phyloP scores from a whole-genome alignment of 108 stramenopile species.

The Cyclostephanos tholiformis region DNA sequence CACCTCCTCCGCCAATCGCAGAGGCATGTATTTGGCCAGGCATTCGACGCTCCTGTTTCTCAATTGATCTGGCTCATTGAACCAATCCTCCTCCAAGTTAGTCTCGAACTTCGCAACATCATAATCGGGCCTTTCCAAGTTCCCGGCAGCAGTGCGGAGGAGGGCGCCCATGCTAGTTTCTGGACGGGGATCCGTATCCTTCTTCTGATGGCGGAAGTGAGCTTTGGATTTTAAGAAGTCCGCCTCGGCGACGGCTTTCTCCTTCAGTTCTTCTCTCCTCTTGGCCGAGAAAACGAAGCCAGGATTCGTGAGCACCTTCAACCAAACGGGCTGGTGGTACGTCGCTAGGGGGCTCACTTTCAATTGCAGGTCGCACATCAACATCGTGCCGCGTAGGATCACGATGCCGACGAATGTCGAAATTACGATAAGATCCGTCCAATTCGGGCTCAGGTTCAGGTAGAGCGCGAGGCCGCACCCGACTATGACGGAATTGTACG shows the following conservation, averaged over 20 bases:
- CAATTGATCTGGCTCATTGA: conserved; percentile 1
- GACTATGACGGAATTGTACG: not conserved
- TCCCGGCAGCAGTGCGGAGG: not conserved
- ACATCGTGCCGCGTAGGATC: not conserved
- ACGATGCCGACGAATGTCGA: not conserved
- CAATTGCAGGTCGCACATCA: not conserved
- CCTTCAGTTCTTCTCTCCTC: not conserved
- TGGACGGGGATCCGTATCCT: not conserved
- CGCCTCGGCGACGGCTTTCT: not conserved
- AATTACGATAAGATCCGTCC: not conserved
- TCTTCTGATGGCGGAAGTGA: not conserved
- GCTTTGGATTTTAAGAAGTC: not conserved
- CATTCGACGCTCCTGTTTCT: not conserved
- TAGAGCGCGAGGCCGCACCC: not conserved
- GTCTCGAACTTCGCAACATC: not conserved
- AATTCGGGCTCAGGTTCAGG: not conserved
- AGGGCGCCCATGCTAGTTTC: not conserved
- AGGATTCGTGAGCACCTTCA: not conserved
- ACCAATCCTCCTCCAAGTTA: conserved; percentile 11
- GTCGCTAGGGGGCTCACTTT: not conserved
- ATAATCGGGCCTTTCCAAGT: conserved; percentile 7
- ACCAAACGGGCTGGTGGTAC: not conserved
- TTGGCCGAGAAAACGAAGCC: not conserved
- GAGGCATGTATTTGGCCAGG: conserved; percentile 7
- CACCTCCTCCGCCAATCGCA: conserved; percentile 9